Percentiles rank a stretch among this genome's conserved stretches.
phyloP scores from a whole-genome alignment of 2,329 filamentous ascomycete genomes.

The Curvularia spicifera region DNA sequence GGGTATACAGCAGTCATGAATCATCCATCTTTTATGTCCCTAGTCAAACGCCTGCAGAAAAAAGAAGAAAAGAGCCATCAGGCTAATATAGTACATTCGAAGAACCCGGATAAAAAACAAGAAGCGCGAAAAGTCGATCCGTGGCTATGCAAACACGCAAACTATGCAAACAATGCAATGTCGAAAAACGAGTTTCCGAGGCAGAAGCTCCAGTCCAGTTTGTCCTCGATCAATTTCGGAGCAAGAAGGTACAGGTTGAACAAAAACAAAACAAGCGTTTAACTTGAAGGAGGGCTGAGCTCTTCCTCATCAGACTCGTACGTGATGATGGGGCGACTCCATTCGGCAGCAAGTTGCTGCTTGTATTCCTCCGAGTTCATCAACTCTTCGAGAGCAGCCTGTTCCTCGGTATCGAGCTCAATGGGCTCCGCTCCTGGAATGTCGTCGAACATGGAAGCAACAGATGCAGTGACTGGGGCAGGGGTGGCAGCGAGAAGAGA shows the following conservation, averaged over 20 bases:
- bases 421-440: constrained; percentile 31
- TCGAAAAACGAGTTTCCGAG: neutral
- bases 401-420: constrained; percentile 26
- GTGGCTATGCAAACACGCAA: constrained; percentile 5
- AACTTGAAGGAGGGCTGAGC: constrained; percentile 19
- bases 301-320: constrained; percentile 39
- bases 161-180: constrained; percentile 6
- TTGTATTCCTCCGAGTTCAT: constrained; percentile 18
- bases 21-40: constrained; percentile 8
- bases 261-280: constrained; percentile 7
- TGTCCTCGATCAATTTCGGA: constrained; percentile 1
- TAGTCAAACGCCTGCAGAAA: constrained; percentile 2
- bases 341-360: constrained; percentile 22
- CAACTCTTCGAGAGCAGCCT: constrained; percentile 22
- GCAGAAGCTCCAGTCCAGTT: neutral
- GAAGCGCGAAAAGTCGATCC: neutral
- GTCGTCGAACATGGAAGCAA: constrained; percentile 23
- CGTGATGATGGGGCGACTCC: constrained; percentile 22
- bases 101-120: neutral
- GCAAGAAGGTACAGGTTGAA: neutral
- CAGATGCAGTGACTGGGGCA: constrained; percentile 12
- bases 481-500: constrained; percentile 31
- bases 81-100: constrained; percentile 1
- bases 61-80: neutral
- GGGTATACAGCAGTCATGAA: constrained; percentile 10